Conservation (phyloP, 2,329 filamentous ascomycete species). For the Nigrospora oryzae region DNA sequence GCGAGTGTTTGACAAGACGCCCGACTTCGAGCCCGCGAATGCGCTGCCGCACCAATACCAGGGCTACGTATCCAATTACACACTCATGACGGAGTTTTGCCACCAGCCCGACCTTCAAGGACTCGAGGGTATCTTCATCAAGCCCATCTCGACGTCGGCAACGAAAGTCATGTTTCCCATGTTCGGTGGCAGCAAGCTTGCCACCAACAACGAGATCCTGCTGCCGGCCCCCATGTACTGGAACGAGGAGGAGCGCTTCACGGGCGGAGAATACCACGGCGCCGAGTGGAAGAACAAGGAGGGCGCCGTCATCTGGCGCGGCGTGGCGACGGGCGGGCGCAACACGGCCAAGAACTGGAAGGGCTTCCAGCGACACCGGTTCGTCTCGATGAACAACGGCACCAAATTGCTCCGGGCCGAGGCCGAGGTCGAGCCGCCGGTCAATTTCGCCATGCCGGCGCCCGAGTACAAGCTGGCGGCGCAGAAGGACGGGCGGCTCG, state of each 20-base stretch:
- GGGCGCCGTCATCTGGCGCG: slow-evolving; percentile 52
- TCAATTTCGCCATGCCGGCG: slow-evolving; percentile 47
- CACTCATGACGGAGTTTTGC: slow-evolving; percentile 52
- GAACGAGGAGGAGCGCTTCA: slow-evolving; percentile 54
- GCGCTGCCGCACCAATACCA: slow-evolving; percentile 40
- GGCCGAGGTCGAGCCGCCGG: slow-evolving; percentile 25
- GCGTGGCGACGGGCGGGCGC: slow-evolving; percentile 56
- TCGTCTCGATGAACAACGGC: slow-evolving; percentile 64
- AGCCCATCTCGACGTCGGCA: slow-evolving; percentile 46
- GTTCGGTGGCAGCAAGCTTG: slow-evolving; percentile 61
- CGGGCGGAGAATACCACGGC: slow-evolving; percentile 44
- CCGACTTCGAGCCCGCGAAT: slow-evolving; percentile 34
- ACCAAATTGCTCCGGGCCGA: slow-evolving; percentile 47
- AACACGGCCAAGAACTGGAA: slow-evolving; percentile 57
- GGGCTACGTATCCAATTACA: slow-evolving; percentile 55
- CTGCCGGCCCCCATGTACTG: slow-evolving; percentile 65
- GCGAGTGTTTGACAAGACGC: slow-evolving; percentile 33
- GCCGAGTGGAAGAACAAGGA: slow-evolving; percentile 49
- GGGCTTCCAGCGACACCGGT: slow-evolving; percentile 67
- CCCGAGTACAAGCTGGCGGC: slow-evolving; percentile 38
- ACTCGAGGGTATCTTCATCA: slow-evolving; percentile 57
- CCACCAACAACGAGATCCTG: slow-evolving; percentile 62
- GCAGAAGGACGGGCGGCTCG: slow-evolving; percentile 33
- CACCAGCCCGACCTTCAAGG: slow-evolving; percentile 56
- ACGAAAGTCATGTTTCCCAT: slow-evolving; percentile 54